These are phyloP conservation scores for Neophaeococcomyces mojaviensis DNA, from an alignment of 2,329 filamentous ascomycete species.

Conservation along the genomic window DNA sequence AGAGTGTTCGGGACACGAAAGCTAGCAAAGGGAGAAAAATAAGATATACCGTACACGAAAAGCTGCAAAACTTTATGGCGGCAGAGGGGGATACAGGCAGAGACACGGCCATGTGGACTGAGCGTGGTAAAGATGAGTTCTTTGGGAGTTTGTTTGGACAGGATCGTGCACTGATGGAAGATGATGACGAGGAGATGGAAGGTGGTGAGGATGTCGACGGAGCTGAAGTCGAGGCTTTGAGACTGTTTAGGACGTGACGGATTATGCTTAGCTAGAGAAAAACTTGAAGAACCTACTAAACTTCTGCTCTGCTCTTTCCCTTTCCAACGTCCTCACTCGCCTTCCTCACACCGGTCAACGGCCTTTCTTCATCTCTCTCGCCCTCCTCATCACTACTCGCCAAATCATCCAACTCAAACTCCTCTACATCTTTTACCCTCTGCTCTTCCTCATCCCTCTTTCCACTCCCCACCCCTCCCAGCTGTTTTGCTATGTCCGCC, in stretches of 20 bases:
- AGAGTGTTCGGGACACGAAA: slow-evolving; percentile 77
- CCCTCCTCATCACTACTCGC: slow-evolving; percentile 8
- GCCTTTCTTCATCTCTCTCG: background rate
- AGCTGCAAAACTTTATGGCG: slow-evolving; percentile 96
- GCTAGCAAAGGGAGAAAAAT: slow-evolving; percentile 93
- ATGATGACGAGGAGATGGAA: slow-evolving; percentile 28
- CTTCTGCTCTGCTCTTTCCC: background rate
- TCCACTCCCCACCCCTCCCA: background rate
- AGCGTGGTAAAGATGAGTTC: slow-evolving; percentile 66
- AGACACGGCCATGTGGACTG: slow-evolving; percentile 71
- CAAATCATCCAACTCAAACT: slow-evolving; percentile 19
- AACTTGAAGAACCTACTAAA: background rate
- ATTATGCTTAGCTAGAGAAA: background rate
- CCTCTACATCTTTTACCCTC: slow-evolving; percentile 7
- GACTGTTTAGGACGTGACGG: slow-evolving; percentile 25
- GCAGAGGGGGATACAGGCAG: slow-evolving; percentile 43
- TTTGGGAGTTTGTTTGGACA: slow-evolving; percentile 70
- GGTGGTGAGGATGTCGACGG: slow-evolving; percentile 17
- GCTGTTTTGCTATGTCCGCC: slow-evolving; percentile 13
- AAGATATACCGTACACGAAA: slow-evolving; percentile 91
- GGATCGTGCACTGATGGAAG: slow-evolving; percentile 54
- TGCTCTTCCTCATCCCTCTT: slow-evolving; percentile 18
- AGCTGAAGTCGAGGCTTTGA: slow-evolving; percentile 28
- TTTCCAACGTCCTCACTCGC: background rate
- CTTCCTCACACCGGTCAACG: slow-evolving; percentile 1